phyloP scores from a whole-genome alignment of 148 eudicot species.

The Fagopyrum homotropicum region DNA sequence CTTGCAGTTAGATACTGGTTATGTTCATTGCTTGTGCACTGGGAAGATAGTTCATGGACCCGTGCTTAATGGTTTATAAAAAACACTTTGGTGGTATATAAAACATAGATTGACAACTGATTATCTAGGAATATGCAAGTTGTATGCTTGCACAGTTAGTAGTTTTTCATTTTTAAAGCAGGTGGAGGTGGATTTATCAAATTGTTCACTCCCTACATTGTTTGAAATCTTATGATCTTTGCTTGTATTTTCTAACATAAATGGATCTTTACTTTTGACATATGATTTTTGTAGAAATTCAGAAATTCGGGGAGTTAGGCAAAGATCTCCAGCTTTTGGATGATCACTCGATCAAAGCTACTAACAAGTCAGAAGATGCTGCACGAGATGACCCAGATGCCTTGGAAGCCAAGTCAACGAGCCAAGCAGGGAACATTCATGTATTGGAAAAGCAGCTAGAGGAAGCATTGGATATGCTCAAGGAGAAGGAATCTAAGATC shows the following conservation, averaged over 20 bases:
- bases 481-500: constrained; percentile 32
- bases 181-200: not conserved
- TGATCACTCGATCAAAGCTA: not conserved
- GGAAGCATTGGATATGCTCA: constrained; percentile 32
- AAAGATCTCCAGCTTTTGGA: constrained; percentile 5
- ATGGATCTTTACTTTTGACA: not conserved
- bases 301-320: constrained; percentile 8
- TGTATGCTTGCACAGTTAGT: not conserved
- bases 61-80: not conserved
- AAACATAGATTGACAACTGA: not conserved
- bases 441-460: constrained; percentile 43
- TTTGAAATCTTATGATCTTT: not conserved
- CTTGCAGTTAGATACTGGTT: not conserved
- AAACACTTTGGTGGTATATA: not conserved
- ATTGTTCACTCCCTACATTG: not conserved
- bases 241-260: not conserved
- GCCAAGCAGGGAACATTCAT: constrained; percentile 23
- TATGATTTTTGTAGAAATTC: not conserved
- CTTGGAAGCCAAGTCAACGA: not conserved
- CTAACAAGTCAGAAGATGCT: not conserved
- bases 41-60: not conserved
- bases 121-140: not conserved
- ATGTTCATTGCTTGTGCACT: not conserved
- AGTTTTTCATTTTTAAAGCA: not conserved
- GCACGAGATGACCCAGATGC: not conserved